phyloP scores from a whole-genome alignment of 306 rosid genomes.

The Hippophae rhamnoides region DNA sequence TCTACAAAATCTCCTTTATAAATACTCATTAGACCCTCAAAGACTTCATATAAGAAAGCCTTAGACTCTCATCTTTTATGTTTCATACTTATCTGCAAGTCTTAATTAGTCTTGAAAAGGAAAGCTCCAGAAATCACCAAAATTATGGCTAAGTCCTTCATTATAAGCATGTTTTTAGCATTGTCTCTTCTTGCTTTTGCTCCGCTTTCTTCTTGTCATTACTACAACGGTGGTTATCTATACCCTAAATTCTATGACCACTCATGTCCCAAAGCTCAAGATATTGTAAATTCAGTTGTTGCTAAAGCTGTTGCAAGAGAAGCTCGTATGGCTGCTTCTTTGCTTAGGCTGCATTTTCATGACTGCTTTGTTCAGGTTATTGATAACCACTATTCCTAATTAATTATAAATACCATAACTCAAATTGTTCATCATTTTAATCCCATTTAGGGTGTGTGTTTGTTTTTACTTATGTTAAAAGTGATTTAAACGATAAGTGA shows the following conservation, averaged over 20 bases:
- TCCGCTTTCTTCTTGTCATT: conserved; percentile 37
- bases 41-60: conserved; percentile 16
- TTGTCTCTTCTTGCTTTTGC: conserved; percentile 51
- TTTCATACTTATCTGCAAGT: conserved; percentile 1
- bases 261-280: conserved; percentile 62
- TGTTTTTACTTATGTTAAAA: no score
- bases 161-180: conserved; percentile 23
- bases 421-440: no score
- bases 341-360: conserved; percentile 79
- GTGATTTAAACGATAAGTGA: no score
- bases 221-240: conserved; percentile 29
- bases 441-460: no score
- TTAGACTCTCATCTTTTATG: neutral
- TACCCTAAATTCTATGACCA: conserved; percentile 70
- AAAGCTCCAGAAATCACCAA: conserved; percentile 2
- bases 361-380: conserved; percentile 86
- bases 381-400: neutral
- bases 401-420: no score
- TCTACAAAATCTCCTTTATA: conserved; percentile 26
- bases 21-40: conserved; percentile 18
- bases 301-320: conserved; percentile 55
- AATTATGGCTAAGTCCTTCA: conserved; percentile 35
- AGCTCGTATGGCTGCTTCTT: conserved; percentile 73
- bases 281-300: conserved; percentile 56
- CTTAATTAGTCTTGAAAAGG: conserved; percentile 1